A percentile compares a stretch with the other conserved stretches of the same genome.
phyloP scores from a whole-genome alignment of 1,284 basidiomycete species.

The Ganoderma resinaceum region DNA sequence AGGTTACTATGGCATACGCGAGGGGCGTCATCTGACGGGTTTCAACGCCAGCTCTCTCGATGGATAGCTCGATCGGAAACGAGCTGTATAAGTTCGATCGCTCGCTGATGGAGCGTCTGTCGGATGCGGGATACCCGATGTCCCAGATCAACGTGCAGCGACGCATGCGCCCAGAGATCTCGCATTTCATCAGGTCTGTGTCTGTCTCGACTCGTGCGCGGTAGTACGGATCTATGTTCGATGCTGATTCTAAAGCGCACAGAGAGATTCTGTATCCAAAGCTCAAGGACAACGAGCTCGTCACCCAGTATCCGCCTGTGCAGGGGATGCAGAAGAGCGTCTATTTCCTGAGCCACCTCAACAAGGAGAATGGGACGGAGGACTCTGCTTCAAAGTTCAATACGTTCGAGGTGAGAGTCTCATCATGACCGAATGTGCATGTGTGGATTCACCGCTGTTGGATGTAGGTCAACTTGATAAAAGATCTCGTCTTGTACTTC shows the following conservation, averaged over 20 bases:
- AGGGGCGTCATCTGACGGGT: background rate
- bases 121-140: conserved; percentile 47
- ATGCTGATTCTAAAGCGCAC: background rate
- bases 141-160: conserved; percentile 49
- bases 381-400: conserved; percentile 73
- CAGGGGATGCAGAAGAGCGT: conserved; percentile 64
- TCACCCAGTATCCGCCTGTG: conserved; percentile 57
- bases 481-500: conserved; percentile 74
- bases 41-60: conserved; percentile 43
- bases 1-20: conserved; percentile 24
- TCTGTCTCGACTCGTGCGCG: no score
- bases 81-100: conserved; percentile 51
- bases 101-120: conserved; percentile 56
- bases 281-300: conserved; percentile 61
- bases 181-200: conserved; percentile 46
- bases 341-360: conserved; percentile 63
- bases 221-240: background rate
- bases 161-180: conserved; percentile 53
- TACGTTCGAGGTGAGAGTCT: conserved; percentile 60
- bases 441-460: background rate
- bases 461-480: conserved; percentile 65
- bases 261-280: conserved; percentile 67
- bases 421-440: background rate
- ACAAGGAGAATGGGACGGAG: conserved; percentile 61
- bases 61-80: conserved; percentile 46